Conservation (phyloP, 495 filamentous ascomycete genomes). For the Podospora fimiseda region DNA sequence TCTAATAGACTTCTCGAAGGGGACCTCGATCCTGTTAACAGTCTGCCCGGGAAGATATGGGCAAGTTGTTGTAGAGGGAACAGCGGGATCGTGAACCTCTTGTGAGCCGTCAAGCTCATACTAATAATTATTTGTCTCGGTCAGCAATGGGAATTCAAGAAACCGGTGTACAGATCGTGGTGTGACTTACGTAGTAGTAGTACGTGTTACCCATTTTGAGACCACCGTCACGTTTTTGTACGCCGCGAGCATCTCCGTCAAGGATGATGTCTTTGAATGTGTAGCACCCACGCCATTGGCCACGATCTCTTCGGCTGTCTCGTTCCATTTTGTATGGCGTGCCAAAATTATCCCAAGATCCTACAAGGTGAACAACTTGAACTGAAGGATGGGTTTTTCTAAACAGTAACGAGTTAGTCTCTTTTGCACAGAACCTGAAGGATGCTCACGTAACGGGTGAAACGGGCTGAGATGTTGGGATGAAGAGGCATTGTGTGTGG, state of each 20-base stretch:
- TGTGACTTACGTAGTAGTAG: constrained; percentile 77
- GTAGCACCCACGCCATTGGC: constrained; percentile 80
- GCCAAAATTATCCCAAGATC: constrained; percentile 91
- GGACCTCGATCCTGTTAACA: constrained; percentile 76
- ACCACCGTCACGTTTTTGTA: constrained; percentile 61
- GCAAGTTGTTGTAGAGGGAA: constrained; percentile 70
- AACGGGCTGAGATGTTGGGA: neutral
- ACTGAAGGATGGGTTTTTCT: constrained; percentile 62
- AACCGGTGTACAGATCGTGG: no score
- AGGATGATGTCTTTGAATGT: constrained; percentile 76
- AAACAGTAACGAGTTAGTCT: neutral
- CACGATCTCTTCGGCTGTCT: constrained; percentile 60
- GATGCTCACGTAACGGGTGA: neutral
- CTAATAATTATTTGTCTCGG: constrained; percentile 40
- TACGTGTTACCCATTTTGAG: constrained; percentile 90
- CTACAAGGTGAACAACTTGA: constrained; percentile 69
- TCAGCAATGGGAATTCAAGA: constrained; percentile 6
- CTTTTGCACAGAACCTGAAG: neutral
- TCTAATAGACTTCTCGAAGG: constrained; percentile 55
- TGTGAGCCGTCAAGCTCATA: constrained; percentile 71
- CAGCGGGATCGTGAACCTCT: constrained; percentile 63
- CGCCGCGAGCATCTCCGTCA: constrained; percentile 58
- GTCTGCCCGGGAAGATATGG: constrained; percentile 81
- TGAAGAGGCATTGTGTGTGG: neutral
- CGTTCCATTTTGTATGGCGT: constrained; percentile 70